Evolutionary conservation across 345 rosid species (phyloP), one percentile per base, ranked within the genome.

Genomic region (Alliaria petiolata): DNA sequence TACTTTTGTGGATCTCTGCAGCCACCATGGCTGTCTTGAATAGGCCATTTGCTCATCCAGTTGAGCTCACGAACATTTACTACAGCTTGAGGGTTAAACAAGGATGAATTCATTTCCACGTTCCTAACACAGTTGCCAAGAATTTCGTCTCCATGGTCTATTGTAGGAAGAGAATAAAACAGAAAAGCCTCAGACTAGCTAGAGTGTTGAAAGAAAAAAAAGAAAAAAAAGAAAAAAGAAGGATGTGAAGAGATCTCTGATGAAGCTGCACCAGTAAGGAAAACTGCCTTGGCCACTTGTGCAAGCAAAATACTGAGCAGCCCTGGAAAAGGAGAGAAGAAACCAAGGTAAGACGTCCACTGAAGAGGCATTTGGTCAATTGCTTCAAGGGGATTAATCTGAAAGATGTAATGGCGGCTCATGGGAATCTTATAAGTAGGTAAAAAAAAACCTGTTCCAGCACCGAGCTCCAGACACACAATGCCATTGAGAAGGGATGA

Each of bases 41-140:
- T 81, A 78, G 97, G 98, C 97, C 96, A 91, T 31, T 82, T 42
- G 49, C 75, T 75, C 61, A 63, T 33, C 98, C 95, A 93, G 80
- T 93, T 77, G 62, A 93, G 98, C 76, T 89, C 87, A 52, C 95
- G 82, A 14, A 91, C 87, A 79, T 75, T 60, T 65, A 91, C 72
- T 8, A 62, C 56, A 66, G 85, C 85, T 49, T 49, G 69, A 69
- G 51, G 78, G 59, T 80, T 72, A 40, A 86, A 72, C 17, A 82
- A 72, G 57, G 80, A 66, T 47, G 83, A 67, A 77, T 89, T 87
- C 45, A 86, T 79, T 38, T 75, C 53, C 22, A 83, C 74, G 59
- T 86, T 93, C 77, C 69, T 75, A 31, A 55, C 78, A 83, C 96
- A 89, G 76, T 93, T 87, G 65, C 72, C 83, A 26, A 89, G 96